phyloP scores from a whole-genome alignment of 805 yeast genomes.

The Ogataea methanolica region DNA sequence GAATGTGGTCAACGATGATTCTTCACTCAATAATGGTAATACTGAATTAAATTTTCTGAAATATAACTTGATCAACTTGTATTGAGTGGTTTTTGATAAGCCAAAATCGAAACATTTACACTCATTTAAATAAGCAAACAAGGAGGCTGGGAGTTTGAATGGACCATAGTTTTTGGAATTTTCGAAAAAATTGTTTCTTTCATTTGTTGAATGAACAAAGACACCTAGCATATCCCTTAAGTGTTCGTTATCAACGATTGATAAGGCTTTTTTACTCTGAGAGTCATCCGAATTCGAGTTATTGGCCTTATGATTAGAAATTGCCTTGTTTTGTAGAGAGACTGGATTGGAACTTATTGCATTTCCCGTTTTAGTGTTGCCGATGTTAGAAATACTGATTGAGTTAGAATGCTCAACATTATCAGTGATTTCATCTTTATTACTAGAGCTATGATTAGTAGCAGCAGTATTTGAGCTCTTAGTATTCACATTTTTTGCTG shows the following conservation, averaged over 20 bases:
- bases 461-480: not conserved
- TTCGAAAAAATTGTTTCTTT: constrained; percentile 3
- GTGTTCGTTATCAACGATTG: constrained; percentile 9
- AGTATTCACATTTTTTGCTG: not conserved
- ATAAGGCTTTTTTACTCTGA: not conserved
- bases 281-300: not conserved
- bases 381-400: not conserved
- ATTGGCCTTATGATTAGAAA: not conserved
- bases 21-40: constrained; percentile 38
- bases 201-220: constrained; percentile 14
- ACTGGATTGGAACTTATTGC: no score
- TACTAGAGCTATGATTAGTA: not conserved
- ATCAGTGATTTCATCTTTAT: not conserved
- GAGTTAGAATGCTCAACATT: not conserved
- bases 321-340: not conserved
- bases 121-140: constrained; percentile 10
- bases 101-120: constrained; percentile 14
- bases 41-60: constrained; percentile 36
- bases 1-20: constrained; percentile 33
- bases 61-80: constrained; percentile 31
- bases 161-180: constrained; percentile 15
- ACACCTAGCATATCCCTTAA: constrained; percentile 18
- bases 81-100: constrained; percentile 8
- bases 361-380: no score
- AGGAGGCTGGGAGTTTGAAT: constrained; percentile 10